These are phyloP conservation scores for Rhodotorula sphaerocarpa DNA, from an alignment of 768 basidiomycete genomes.

Conservation along the genomic window DNA sequence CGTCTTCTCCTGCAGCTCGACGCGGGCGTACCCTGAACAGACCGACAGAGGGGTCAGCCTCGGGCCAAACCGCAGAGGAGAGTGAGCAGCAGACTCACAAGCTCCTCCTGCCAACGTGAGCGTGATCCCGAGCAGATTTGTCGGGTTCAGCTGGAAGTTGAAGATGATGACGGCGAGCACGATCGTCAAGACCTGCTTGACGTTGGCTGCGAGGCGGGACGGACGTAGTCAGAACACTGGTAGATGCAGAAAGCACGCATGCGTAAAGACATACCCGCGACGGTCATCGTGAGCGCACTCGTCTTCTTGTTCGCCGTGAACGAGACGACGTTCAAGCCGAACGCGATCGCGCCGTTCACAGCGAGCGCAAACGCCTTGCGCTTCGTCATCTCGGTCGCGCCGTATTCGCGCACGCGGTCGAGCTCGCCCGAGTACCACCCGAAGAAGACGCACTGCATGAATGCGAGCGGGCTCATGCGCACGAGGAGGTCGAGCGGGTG, in stretches of 20 bases:
- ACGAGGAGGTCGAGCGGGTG: slow-evolving; percentile 79
- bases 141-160: slow-evolving; percentile 65
- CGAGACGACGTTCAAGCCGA: slow-evolving; percentile 83
- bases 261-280: slow-evolving; percentile 66
- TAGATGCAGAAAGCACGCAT: not conserved
- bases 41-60: fast-evolving
- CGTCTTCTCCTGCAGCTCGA: slow-evolving; percentile 33
- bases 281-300: slow-evolving; percentile 81
- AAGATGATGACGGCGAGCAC: slow-evolving; percentile 63
- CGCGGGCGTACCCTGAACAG: slow-evolving; percentile 28
- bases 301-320: slow-evolving; percentile 93
- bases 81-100: slow-evolving; percentile 21
- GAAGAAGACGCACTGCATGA: slow-evolving; percentile 71
- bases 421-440: slow-evolving; percentile 77
- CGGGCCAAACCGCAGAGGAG: too few species aligned
- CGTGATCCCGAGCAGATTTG: slow-evolving; percentile 72
- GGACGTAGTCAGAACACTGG: not conserved
- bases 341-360: slow-evolving; percentile 78
- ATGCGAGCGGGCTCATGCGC: slow-evolving; percentile 84
- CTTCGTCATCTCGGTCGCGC: slow-evolving; percentile 48
- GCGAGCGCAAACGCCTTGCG: slow-evolving; percentile 53
- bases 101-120: slow-evolving; percentile 80
- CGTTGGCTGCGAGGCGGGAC: slow-evolving; percentile 29
- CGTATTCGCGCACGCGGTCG: slow-evolving; percentile 52
- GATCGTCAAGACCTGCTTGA: slow-evolving; percentile 42